Conservation (phyloP, 371 early-diverging fungal genomes). For the Phascolomyces articulosus region DNA sequence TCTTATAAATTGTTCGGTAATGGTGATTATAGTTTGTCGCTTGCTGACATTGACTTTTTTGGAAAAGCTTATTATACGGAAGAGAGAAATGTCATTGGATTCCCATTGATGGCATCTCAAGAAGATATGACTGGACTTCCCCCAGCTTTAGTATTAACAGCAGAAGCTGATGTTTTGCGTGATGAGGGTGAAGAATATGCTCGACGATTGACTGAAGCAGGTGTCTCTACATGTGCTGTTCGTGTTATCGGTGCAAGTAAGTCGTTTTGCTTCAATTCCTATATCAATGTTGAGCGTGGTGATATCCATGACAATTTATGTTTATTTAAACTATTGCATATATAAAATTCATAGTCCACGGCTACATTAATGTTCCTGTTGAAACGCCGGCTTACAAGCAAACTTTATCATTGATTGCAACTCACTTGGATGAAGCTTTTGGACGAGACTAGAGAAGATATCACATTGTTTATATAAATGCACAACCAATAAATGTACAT, state of each 20-base stretch:
- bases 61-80: constrained; percentile 3
- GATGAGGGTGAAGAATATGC: constrained; percentile 26
- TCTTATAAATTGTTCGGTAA: constrained; percentile 15
- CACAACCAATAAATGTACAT: too few relatives aligned
- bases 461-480: too few relatives aligned
- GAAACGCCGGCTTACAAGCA: constrained; percentile 17
- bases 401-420: constrained; percentile 6
- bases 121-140: constrained; percentile 24
- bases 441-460: not conserved
- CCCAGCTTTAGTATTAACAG: constrained; percentile 21
- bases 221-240: constrained; percentile 12
- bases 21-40: constrained; percentile 13
- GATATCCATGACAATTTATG: too few relatives aligned
- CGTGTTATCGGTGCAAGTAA: constrained; percentile 21
- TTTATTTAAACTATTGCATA: too few relatives aligned
- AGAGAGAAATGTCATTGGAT: constrained; percentile 5
- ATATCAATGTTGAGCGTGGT: too few relatives aligned
- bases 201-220: constrained; percentile 16
- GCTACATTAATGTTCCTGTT: constrained; percentile 10
- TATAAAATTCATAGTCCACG: constrained; percentile 11
- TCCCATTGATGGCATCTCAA: constrained; percentile 11
- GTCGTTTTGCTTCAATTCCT: not conserved
- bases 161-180: constrained; percentile 21
- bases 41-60: not conserved
- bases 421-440: constrained; percentile 1